A percentile compares a stretch with the other conserved stretches of the same genome.
These are phyloP conservation scores for Tranzscheliella williamsii DNA, from an alignment of 1,284 basidiomycete genomes.

Conservation along the genomic window DNA sequence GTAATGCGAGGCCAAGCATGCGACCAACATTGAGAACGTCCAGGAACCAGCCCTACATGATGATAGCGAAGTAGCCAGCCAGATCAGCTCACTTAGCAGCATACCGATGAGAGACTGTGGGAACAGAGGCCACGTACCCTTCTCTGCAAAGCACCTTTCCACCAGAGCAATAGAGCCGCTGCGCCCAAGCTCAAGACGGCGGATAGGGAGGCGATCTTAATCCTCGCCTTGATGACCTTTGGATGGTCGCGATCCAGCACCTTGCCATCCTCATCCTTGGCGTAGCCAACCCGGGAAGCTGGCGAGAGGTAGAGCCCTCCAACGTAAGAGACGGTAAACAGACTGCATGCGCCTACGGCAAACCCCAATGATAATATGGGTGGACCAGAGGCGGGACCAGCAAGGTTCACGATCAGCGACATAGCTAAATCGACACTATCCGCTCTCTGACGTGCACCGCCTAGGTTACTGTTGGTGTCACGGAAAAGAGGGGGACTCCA, in stretches of 20 bases:
- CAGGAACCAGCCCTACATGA: slow-evolving; percentile 18
- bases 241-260: slow-evolving; percentile 40
- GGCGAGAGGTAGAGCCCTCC: slow-evolving; percentile 64
- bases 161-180: slow-evolving; percentile 14
- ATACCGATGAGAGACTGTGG: too few relatives aligned
- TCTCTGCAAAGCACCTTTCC: slow-evolving; percentile 7
- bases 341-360: slow-evolving; percentile 16
- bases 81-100: too few relatives aligned
- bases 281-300: slow-evolving; percentile 18
- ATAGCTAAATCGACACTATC: too few relatives aligned
- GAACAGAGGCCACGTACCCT: too few relatives aligned
- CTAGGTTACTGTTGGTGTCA: too few relatives aligned
- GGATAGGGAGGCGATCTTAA: slow-evolving; percentile 28
- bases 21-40: slow-evolving; percentile 17
- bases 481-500: too few relatives aligned
- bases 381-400: slow-evolving; percentile 1
- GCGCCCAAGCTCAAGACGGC: slow-evolving; percentile 10
- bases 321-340: slow-evolving; percentile 63
- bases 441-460: too few relatives aligned
- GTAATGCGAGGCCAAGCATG: slow-evolving; percentile 42
- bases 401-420: slow-evolving; percentile 18
- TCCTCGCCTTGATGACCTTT: slow-evolving; percentile 28
- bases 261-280: slow-evolving; percentile 12
- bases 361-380: slow-evolving; percentile 16
- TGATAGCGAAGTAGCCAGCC: too few relatives aligned